These are phyloP conservation scores for Calvatia gigantea DNA, from an alignment of 768 basidiomycete genomes.

Conservation along the genomic window DNA sequence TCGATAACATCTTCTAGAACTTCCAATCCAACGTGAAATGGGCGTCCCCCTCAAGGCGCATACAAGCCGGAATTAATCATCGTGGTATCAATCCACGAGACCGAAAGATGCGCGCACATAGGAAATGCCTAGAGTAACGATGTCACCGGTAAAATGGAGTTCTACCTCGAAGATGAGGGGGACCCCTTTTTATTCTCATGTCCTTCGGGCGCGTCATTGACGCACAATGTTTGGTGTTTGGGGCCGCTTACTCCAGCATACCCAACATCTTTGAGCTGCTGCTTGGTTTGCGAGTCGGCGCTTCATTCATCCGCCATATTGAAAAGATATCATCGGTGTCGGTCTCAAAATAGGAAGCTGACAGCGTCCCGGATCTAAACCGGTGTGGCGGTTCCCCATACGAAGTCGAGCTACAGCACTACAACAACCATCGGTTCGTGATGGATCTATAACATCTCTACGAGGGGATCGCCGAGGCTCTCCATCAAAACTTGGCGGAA, in stretches of 20 bases:
- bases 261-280: background rate
- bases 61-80: conserved; percentile 10
- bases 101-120: conserved; percentile 1
- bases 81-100: background rate
- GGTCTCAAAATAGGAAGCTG: background rate
- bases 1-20: background rate
- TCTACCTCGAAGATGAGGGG: background rate
- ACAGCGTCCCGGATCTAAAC: conserved; percentile 14
- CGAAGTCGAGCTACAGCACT: conserved; percentile 30
- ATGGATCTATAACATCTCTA: conserved; percentile 27
- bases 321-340: conserved; percentile 24
- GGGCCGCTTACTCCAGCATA: background rate
- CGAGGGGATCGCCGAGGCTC: conserved; percentile 30
- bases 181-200: background rate
- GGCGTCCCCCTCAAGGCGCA: conserved; percentile 11
- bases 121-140: background rate
- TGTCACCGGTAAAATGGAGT: background rate
- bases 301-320: background rate
- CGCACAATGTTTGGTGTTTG: background rate
- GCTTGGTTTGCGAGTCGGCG: background rate
- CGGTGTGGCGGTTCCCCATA: conserved; percentile 33
- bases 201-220: background rate
- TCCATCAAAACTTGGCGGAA: conserved; percentile 1
- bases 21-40: conserved; percentile 10
- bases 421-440: conserved; percentile 19